Conservation (phyloP, 2,329 filamentous ascomycete genomes). For the Cytospora piceicola region DNA sequence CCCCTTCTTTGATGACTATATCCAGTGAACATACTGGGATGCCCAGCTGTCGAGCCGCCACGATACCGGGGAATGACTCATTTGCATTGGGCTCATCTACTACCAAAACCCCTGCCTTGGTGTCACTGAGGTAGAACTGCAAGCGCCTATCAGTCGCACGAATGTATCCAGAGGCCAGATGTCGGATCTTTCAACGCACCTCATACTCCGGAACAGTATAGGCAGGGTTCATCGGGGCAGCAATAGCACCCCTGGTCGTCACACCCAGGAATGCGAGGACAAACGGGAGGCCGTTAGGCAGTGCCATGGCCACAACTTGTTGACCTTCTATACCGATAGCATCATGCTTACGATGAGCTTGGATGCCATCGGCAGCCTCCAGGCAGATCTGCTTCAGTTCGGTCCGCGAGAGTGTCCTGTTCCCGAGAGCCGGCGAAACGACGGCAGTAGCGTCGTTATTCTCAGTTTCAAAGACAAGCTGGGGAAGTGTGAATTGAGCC, state of each 20-base stretch:
- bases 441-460: background rate
- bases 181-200: slow-evolving; percentile 18
- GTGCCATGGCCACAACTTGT: slow-evolving; percentile 8
- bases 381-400: slow-evolving; percentile 1
- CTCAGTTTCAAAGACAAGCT: slow-evolving; percentile 1
- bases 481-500: background rate
- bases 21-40: slow-evolving; percentile 81
- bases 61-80: slow-evolving; percentile 70
- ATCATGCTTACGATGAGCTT: background rate
- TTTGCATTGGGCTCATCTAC: slow-evolving; percentile 73
- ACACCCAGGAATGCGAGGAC: slow-evolving; percentile 85
- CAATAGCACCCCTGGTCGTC: slow-evolving; percentile 81
- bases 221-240: slow-evolving; percentile 83
- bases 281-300: slow-evolving; percentile 50
- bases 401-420: background rate
- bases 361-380: background rate
- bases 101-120: slow-evolving; percentile 77
- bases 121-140: slow-evolving; percentile 81
- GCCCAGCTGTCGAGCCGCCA: slow-evolving; percentile 80
- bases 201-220: slow-evolving; percentile 92
- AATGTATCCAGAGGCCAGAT: background rate
- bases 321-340: background rate
- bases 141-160: background rate
- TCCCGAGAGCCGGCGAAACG: background rate
- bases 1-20: slow-evolving; percentile 44